Evolutionary conservation across 129 eudicot species (phyloP), one percentile per base, ranked within the genome.

Genomic region (Tanacetum coccineum): DNA sequence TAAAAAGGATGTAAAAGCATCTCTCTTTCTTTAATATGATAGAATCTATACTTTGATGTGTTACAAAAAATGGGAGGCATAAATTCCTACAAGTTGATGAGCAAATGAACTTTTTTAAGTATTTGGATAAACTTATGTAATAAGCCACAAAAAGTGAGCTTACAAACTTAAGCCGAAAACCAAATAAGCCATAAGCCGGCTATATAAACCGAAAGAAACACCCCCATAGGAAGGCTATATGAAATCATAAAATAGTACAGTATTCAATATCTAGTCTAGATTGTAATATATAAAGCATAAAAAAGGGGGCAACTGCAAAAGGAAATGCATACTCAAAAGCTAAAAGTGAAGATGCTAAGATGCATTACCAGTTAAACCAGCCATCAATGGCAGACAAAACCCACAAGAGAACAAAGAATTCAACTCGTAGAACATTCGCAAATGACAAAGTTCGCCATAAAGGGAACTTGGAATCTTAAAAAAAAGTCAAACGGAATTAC

Each of bases 11-110:
- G 4, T 48, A 6, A 46, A 60, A 51, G 67, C 67, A 70, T 70
- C 59, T 59, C 62, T 70, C 21, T 57, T 20, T n/a, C 30, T 55
- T 21, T 56, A 55, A 69, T 30, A 68, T 26, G 40, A 59, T 47
- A 47, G 66, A 71, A 22, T 71, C 40, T 59, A 36, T 7, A 59
- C 32, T 26, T 13, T 15, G 60, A 71, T 42, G 17, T 61, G 50
- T 71, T 71, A 48, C n/a, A 22, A 20, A 13, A 70, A 71, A 49
- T 13, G 50, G 44, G 68, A 47, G 59, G 69, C 62, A 48, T 60
- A 63, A 20, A 39, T 68, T 68, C 64, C 8, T 18, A 9, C 42
- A 36, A 36, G 42, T 36, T 36, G 42, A 25, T 25, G 28, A 25
- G 3, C 3, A 25, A 25, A 25, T 25, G 28, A 25, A 26, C 3